A percentile compares a stretch with the other conserved stretches of the same genome.
Conservation (phyloP, 2,329 filamentous ascomycete species). For the Chrysosporium keratinophilum region DNA sequence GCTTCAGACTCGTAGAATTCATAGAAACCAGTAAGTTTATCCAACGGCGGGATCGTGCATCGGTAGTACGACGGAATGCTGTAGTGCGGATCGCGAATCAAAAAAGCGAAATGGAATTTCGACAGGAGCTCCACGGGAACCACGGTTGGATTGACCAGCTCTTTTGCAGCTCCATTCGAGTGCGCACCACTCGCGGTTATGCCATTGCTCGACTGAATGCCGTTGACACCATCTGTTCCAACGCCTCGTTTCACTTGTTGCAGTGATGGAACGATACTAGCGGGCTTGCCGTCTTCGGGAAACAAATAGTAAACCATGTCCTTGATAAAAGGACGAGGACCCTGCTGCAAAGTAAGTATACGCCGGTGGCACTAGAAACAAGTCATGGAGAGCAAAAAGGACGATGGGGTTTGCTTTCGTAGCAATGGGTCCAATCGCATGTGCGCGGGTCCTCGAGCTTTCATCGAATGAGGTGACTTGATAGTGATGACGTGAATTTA, state of each 20-base stretch:
- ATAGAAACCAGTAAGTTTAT: constrained; percentile 71
- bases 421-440: neutral
- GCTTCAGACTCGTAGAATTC: constrained; percentile 81
- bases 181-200: constrained; percentile 29
- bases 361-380: constrained; percentile 12
- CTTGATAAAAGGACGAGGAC: constrained; percentile 93
- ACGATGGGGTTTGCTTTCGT: neutral
- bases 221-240: constrained; percentile 37
- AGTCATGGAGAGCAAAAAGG: neutral
- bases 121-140: constrained; percentile 63
- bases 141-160: constrained; percentile 72
- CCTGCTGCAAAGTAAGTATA: constrained; percentile 47
- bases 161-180: constrained; percentile 45
- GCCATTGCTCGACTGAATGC: constrained; percentile 22
- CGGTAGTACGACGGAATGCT: constrained; percentile 91
- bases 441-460: neutral
- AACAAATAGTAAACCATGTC: constrained; percentile 92
- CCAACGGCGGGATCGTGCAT: constrained; percentile 81
- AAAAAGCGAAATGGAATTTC: constrained; percentile 86
- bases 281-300: constrained; percentile 58
- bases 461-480: neutral
- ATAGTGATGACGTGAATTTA: neutral
- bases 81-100: constrained; percentile 89
- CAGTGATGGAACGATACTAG: constrained; percentile 70
- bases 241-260: constrained; percentile 48